phyloP scores from a whole-genome alignment of 257 asterid species.

The Marsdenia floribunda region DNA sequence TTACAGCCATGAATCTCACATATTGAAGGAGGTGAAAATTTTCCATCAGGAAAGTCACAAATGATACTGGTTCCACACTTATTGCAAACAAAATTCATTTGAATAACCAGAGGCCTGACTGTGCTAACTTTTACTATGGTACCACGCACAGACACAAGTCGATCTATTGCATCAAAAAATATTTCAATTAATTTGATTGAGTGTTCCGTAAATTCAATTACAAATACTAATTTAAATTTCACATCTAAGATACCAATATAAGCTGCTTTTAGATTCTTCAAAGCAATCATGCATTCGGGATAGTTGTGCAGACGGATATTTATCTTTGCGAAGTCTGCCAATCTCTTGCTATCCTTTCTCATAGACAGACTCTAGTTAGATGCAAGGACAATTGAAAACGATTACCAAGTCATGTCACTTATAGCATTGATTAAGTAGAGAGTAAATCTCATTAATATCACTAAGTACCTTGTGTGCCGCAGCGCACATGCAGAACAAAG shows the following conservation, averaged over 20 bases:
- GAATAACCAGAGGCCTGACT: conserved; percentile 78
- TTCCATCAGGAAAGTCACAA: conserved; percentile 89
- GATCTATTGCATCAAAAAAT: conserved; percentile 40
- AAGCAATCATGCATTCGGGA: conserved; percentile 75
- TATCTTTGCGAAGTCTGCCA: conserved; percentile 48
- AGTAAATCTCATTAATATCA: neutral
- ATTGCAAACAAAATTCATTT: conserved; percentile 76
- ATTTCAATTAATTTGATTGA: conserved; percentile 12
- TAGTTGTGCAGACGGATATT: conserved; percentile 72
- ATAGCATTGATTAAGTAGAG: neutral
- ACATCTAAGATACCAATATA: conserved; percentile 58
- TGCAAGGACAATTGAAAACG: conserved; percentile 5
- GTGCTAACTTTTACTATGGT: conserved; percentile 85
- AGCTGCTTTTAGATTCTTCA: conserved; percentile 97
- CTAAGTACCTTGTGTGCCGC: conserved; percentile 72
- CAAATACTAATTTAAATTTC: neutral
- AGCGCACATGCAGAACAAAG: conserved; percentile 75
- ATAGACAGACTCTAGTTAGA: conserved; percentile 39
- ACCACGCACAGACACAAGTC: conserved; percentile 85
- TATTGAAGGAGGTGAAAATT: conserved; percentile 74
- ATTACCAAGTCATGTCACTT: neutral
- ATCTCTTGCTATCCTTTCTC: conserved; percentile 28
- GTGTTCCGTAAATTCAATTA: neutral
- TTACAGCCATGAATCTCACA: conserved; percentile 87
- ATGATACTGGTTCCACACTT: conserved; percentile 71